Percentiles rank a stretch among this genome's conserved stretches.
Conservation (phyloP, 352 stramenopile species). For the Phytopythium oedochilum region DNA sequence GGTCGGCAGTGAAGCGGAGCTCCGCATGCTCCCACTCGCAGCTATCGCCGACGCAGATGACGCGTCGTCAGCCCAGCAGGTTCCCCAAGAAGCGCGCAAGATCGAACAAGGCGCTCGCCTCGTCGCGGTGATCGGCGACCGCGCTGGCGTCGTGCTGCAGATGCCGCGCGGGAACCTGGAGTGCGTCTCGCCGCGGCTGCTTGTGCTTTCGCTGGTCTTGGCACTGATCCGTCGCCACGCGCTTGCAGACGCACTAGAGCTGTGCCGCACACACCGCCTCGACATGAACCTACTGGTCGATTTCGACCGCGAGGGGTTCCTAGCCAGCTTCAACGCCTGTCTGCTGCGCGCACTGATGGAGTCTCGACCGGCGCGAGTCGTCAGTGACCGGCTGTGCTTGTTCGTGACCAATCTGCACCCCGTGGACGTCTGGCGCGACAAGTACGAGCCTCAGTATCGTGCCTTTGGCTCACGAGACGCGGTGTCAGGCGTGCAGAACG, state of each 20-base stretch:
- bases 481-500: neutral
- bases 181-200: slow-evolving; percentile 47
- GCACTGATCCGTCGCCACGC: slow-evolving; percentile 33
- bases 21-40: slow-evolving; percentile 36
- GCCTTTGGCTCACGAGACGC: slow-evolving; percentile 15
- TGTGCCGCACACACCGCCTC: slow-evolving; percentile 70
- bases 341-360: slow-evolving; percentile 30
- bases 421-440: slow-evolving; percentile 64
- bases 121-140: slow-evolving; percentile 45
- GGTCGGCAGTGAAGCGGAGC: slow-evolving; percentile 44
- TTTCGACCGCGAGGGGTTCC: slow-evolving; percentile 38
- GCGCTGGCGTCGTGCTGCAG: slow-evolving; percentile 61
- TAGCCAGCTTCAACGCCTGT: slow-evolving; percentile 20
- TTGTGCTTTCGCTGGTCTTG: slow-evolving; percentile 47
- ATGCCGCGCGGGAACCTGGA: slow-evolving; percentile 78
- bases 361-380: slow-evolving; percentile 22
- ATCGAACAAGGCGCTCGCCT: slow-evolving; percentile 64
- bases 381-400: slow-evolving; percentile 61
- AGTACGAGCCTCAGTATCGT: slow-evolving; percentile 40
- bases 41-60: neutral
- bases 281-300: slow-evolving; percentile 80
- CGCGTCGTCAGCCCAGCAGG: neutral
- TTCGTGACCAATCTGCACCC: slow-evolving; percentile 74
- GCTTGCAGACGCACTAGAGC: slow-evolving; percentile 52
- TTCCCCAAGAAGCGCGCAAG: slow-evolving; percentile 23